Base-by-base conservation (phyloP, 306 rosid genomes). In the Luffa acutangula region DNA sequence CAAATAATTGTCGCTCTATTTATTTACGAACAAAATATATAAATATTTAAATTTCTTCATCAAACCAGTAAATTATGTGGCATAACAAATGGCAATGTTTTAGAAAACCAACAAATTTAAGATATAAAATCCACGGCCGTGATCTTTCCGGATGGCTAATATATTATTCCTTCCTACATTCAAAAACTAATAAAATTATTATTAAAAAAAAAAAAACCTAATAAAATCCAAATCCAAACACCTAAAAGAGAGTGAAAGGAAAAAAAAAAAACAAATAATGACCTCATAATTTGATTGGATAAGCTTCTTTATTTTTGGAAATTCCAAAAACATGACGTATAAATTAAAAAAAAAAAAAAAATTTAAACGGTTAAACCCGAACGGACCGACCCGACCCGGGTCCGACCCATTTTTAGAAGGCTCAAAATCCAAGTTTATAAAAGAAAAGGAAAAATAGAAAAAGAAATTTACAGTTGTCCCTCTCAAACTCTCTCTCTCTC, bases 381-480 rank as follows among this genome's bases (percentile, higher is more conserved):
- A 3, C 70, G 70, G 17, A 6, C 13, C 46, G 51, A 4, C 8
- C 73, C 49, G 49, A 9, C 3, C 17, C 17, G 56, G 3, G 31
- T 25, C 67, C n/a, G 18, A 31, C 17, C 52, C 74, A n/a, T n/a
- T 7, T 17, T 20, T 69, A 9, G 25, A 37, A 65, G 52, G 9
- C 75, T n/a, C 53, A 20, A 69, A 69, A n/a, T 72, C 42, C 13
- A 48, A 72, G 42, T 72, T 7, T 69, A 46, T 15, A 73, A 13
- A 31, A 49, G 25, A 72, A 73, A 15, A 14, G 10, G 13, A 2
- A 31, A 73, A 73, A 48, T 6, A 7, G 14, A 33, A 49, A 73
- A 37, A 37, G 7, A 73, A 25, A 46, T 72, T 25, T 73, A 73
- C 59, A 73, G 77, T 73, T 73, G 56, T 71, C 76, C 56, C 76